These are phyloP conservation scores for Aspergillus spinulosporus DNA, from an alignment of 2,329 filamentous ascomycete genomes.

Conservation along the genomic window DNA sequence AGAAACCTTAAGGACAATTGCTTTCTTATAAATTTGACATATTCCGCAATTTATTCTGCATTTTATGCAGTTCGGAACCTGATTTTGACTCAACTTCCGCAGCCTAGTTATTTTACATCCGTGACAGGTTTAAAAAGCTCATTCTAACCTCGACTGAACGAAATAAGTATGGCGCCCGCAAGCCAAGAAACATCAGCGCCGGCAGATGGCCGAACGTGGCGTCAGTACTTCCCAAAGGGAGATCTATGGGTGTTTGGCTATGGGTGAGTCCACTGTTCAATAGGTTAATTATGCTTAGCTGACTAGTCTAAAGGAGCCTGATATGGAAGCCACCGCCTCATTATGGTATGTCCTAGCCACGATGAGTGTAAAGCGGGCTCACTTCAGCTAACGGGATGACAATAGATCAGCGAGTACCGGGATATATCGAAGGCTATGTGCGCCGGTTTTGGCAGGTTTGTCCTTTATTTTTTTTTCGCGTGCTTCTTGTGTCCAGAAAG, in stretches of 20 bases:
- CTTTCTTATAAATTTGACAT: background rate
- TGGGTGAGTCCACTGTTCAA: slow-evolving; percentile 62
- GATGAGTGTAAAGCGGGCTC: background rate
- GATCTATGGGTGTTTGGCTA: slow-evolving; percentile 98
- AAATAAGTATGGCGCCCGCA: slow-evolving; percentile 5
- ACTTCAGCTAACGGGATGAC: background rate
- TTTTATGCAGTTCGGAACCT: background rate
- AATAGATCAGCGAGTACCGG: slow-evolving; percentile 79
- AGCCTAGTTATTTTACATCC: background rate
- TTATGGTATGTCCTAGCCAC: slow-evolving; percentile 64
- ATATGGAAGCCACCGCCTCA: slow-evolving; percentile 99
- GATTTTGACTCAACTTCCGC: background rate
- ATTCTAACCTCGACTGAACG: background rate
- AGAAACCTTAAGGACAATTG: background rate
- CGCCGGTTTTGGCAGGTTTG: slow-evolving; percentile 96
- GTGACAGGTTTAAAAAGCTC: background rate
- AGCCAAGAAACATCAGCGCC: slow-evolving; percentile 27
- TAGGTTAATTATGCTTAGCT: slow-evolving; percentile 1
- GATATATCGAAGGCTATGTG: slow-evolving; percentile 91
- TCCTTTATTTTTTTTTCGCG: slow-evolving; percentile 10
- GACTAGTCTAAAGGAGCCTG: slow-evolving; percentile 65
- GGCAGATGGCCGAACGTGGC: slow-evolving; percentile 43
- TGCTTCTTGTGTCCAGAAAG: background rate
- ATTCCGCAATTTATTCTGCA: background rate
- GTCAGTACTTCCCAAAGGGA: slow-evolving; percentile 47